Conservation (phyloP, 2,329 filamentous ascomycete species). For the Cyphellophora attinorum region DNA sequence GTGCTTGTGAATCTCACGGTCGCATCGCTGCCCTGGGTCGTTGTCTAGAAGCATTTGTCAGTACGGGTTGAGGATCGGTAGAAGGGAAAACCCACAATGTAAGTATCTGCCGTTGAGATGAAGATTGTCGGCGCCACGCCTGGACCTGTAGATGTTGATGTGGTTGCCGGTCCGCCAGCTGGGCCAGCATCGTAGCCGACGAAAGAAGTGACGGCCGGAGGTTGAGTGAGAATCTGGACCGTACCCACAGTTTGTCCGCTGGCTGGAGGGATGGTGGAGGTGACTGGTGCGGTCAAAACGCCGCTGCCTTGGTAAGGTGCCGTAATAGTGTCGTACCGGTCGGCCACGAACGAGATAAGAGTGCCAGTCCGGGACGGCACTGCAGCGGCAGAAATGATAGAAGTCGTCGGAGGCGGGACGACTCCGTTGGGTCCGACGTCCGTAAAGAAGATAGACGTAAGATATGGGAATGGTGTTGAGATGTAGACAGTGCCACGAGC, state of each 20-base stretch:
- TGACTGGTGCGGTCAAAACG: neutral
- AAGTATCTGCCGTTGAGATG: neutral
- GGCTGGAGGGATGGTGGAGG: neutral
- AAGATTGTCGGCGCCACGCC: neutral
- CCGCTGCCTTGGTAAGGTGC: neutral
- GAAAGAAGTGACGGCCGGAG: slow-evolving; percentile 1
- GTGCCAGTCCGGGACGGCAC: neutral
- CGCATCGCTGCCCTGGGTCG: no score
- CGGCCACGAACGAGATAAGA: neutral
- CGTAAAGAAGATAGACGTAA: neutral
- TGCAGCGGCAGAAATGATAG: neutral
- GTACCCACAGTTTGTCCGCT: neutral
- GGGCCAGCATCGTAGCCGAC: slow-evolving; percentile 1
- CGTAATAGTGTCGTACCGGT: neutral
- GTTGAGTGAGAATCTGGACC: neutral
- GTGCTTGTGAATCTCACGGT: no score
- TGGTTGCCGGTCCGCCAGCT: neutral
- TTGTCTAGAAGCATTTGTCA: no score
- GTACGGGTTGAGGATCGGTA: no score
- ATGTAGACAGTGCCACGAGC: neutral
- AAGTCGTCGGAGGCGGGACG: neutral
- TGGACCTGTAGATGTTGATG: neutral
- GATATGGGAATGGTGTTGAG: neutral
- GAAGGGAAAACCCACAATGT: no score
- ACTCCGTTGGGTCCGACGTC: neutral